These are phyloP conservation scores for Daldinia childiae DNA, from an alignment of 495 filamentous ascomycete species.

Conservation along the genomic window DNA sequence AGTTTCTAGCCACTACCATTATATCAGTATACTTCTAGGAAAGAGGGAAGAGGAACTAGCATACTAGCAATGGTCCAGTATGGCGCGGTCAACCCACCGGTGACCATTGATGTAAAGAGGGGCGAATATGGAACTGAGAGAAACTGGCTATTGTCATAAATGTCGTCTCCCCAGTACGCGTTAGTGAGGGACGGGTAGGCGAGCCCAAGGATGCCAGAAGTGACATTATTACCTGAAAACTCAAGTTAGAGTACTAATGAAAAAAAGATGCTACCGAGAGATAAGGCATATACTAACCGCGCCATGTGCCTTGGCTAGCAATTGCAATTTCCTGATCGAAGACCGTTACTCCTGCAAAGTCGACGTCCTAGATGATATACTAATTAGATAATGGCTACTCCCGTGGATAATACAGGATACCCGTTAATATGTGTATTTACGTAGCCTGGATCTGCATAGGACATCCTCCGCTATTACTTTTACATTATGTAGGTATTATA, in stretches of 20 bases:
- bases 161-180: conserved; percentile 30
- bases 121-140: conserved; percentile 61
- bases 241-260: not conserved
- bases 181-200: conserved; percentile 62
- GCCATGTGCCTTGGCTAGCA: conserved; percentile 53
- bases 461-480: not conserved
- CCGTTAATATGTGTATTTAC: not conserved
- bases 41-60: not conserved
- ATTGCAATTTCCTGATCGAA: conserved; percentile 62
- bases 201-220: conserved; percentile 69
- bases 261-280: not conserved
- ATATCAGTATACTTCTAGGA: not conserved
- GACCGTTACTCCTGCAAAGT: conserved; percentile 64
- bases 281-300: conserved; percentile 48
- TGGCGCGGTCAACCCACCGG: not conserved
- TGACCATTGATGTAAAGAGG: conserved; percentile 54
- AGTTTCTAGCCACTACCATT: conserved; percentile 47
- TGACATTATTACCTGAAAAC: conserved; percentile 49
- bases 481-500: not conserved
- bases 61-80: not conserved
- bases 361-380: conserved; percentile 49
- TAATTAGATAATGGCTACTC: not conserved
- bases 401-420: not conserved
- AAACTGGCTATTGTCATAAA: conserved; percentile 40
- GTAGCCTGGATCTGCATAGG: not conserved